A percentile compares a stretch with the other conserved stretches of the same genome.
These are phyloP conservation scores for Jatropha curcas DNA, from an alignment of 345 rosid genomes.

Conservation along the genomic window DNA sequence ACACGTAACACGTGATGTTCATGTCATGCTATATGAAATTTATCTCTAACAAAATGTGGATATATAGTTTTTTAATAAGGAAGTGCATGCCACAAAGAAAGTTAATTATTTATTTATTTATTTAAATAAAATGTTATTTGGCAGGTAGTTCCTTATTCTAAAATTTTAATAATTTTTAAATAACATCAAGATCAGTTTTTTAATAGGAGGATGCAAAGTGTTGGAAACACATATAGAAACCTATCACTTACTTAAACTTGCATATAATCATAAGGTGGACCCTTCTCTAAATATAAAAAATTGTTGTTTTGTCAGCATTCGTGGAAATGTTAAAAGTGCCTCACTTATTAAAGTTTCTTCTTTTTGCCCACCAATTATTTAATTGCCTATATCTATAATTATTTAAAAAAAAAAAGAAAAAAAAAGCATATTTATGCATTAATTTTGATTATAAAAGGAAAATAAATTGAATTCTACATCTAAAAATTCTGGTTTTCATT, in stretches of 20 bases:
- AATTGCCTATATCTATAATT: no score
- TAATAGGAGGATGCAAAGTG: conserved; percentile 11
- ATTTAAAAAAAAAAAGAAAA: no score
- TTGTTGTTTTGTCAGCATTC: not conserved
- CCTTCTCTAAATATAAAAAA: not conserved
- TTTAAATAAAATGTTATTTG: not conserved
- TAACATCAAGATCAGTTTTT: not conserved
- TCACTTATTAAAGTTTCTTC: no score
- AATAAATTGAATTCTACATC: no score
- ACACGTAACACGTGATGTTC: conserved; percentile 25
- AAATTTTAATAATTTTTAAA: no score
- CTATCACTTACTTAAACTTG: not conserved
- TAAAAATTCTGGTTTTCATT: no score
- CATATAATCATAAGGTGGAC: not conserved
- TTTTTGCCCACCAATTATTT: no score
- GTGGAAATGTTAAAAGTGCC: not conserved
- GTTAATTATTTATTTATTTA: conserved; percentile 2
- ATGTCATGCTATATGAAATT: not conserved
- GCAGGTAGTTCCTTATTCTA: not conserved
- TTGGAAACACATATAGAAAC: not conserved
- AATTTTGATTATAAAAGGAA: no score
- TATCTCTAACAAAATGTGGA: conserved; percentile 6
- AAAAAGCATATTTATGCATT: no score
- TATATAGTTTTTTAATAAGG: not conserved
- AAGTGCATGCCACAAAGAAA: conserved; percentile 6